Evolutionary conservation across 106 monocot genomes (phyloP).

Genomic region (Dioscorea alata): DNA sequence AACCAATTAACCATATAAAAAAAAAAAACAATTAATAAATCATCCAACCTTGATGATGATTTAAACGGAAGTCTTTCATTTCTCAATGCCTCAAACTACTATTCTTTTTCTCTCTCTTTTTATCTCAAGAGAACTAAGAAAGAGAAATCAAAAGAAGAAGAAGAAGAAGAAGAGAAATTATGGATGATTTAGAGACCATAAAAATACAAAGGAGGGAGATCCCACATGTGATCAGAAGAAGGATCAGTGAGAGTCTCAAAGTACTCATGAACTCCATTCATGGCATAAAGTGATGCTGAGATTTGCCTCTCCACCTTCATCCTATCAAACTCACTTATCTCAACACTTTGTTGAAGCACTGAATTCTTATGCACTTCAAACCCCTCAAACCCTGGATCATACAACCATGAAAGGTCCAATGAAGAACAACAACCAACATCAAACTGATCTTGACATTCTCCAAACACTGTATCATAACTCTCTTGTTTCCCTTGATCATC

Average conservation of each 20-base stretch:
- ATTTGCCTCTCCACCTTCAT: slow-evolving; percentile 57
- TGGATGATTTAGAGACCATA: neutral
- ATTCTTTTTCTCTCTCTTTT: too few species aligned
- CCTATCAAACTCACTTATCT: slow-evolving; percentile 36
- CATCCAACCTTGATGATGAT: too few species aligned
- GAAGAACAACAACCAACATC: too few species aligned
- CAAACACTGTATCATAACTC: slow-evolving; percentile 24
- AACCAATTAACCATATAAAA: too few species aligned
- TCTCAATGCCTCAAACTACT: too few species aligned
- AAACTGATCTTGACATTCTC: slow-evolving; percentile 4
- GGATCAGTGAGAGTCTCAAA: slow-evolving; percentile 20
- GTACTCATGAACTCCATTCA: slow-evolving; percentile 47
- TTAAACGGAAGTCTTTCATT: too few species aligned
- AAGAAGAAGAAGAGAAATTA: neutral
- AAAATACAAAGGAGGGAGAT: slow-evolving; percentile 25
- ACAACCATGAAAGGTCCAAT: slow-evolving; percentile 19
- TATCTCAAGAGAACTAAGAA: too few species aligned
- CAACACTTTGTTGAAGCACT: neutral
- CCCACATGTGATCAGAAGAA: slow-evolving; percentile 27
- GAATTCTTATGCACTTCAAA: neutral
- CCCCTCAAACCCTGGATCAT: slow-evolving; percentile 11
- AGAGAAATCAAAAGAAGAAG: neutral
- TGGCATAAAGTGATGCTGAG: slow-evolving; percentile 35
- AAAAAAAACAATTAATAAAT: too few species aligned
- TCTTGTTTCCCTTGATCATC: slow-evolving; percentile 17